Percentiles rank a stretch among this genome's conserved stretches.
Conservation (phyloP, 2,329 filamentous ascomycete genomes). For the Talaromyces sp. region DNA sequence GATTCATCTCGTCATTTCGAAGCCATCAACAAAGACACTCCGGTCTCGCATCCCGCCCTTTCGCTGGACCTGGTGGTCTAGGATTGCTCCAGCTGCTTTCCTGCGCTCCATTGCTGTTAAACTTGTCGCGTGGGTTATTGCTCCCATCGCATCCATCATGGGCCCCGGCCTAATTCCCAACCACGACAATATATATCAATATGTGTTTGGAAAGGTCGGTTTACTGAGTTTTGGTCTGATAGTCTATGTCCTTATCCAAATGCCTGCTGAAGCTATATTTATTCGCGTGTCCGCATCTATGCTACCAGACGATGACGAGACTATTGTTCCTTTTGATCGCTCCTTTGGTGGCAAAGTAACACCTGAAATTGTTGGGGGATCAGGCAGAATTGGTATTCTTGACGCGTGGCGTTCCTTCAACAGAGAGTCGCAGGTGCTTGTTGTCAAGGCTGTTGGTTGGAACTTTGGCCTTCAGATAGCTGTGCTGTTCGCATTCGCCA, state of each 20-base stretch:
- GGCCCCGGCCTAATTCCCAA: slow-evolving; percentile 40
- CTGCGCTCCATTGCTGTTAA: slow-evolving; percentile 56
- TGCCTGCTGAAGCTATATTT: slow-evolving; percentile 73
- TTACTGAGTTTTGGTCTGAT: slow-evolving; percentile 40
- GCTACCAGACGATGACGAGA: slow-evolving; percentile 73
- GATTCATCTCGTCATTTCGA: slow-evolving; percentile 81
- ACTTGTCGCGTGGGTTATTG: slow-evolving; percentile 35
- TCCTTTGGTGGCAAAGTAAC: slow-evolving; percentile 73
- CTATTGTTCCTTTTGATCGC: slow-evolving; percentile 86
- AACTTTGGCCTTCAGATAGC: slow-evolving; percentile 54
- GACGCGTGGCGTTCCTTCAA: slow-evolving; percentile 79
- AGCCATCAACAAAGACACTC: slow-evolving; percentile 59
- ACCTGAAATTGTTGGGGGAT: slow-evolving; percentile 65
- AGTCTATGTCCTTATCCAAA: slow-evolving; percentile 59
- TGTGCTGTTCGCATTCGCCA: slow-evolving; percentile 43
- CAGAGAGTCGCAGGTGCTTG: slow-evolving; percentile 64
- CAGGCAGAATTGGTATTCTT: slow-evolving; percentile 64
- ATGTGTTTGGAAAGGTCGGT: slow-evolving; percentile 32
- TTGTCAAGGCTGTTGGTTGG: slow-evolving; percentile 74
- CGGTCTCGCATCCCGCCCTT: slow-evolving; percentile 63
- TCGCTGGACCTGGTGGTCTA: slow-evolving; percentile 63
- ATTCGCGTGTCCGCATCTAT: slow-evolving; percentile 83
- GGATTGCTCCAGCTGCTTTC: slow-evolving; percentile 65
- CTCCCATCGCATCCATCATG: slow-evolving; percentile 44
- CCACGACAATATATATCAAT: slow-evolving; percentile 28